A percentile compares a stretch with the other conserved stretches of the same genome.
Conservation (phyloP, 2,329 filamentous ascomycete genomes). For the Trichoderma brevicompactum region DNA sequence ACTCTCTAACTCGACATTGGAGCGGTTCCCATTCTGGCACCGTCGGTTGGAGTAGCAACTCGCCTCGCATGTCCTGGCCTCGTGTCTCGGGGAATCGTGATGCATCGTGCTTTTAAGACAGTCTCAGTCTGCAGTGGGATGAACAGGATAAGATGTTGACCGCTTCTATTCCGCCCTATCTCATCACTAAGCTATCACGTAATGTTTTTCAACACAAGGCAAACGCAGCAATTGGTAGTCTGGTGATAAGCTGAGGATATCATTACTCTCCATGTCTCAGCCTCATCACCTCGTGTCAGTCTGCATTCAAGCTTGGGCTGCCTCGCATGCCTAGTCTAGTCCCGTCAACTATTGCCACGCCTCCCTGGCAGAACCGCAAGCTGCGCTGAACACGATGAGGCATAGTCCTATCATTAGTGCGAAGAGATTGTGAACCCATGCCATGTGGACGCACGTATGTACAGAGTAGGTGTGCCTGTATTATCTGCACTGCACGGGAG, state of each 20-base stretch:
- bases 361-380: not conserved
- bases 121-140: conserved; percentile 1
- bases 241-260: not conserved
- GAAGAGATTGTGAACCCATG: not conserved
- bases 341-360: not conserved
- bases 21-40: no score
- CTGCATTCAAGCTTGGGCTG: not conserved
- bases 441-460: not conserved
- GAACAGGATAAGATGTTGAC: not conserved
- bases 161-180: not conserved
- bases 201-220: not conserved
- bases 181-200: not conserved
- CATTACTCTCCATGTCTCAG: not conserved
- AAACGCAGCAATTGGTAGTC: not conserved
- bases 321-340: not conserved
- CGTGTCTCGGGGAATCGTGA: not conserved
- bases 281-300: not conserved
- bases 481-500: not conserved
- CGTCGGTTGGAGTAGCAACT: no score
- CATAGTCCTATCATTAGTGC: not conserved
- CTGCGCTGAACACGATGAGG: not conserved
- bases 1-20: no score
- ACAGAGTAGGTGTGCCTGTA: not conserved
- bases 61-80: not conserved
- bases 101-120: conserved; percentile 2